Base-by-base conservation (phyloP, 108 stramenopile species). In the Fragilariopsis cylindrus region DNA sequence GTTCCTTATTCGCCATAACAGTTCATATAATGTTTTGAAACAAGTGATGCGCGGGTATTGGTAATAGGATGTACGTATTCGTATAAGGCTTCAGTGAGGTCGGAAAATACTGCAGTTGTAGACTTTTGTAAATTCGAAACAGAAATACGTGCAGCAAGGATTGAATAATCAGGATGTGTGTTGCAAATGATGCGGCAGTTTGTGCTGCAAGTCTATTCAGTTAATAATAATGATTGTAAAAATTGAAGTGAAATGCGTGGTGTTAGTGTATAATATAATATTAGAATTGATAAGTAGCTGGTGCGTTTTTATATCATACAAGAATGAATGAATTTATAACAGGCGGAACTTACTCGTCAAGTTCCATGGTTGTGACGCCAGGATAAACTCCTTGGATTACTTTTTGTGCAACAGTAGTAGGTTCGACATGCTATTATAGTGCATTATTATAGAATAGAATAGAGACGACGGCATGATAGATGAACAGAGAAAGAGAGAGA, bases 301-400 rank as follows among this genome's bases (percentile, higher is more conserved):
- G 49, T 7, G 46, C 50, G 69, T 11, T 15, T n/a, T 15, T 11
- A 2, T 12, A 3, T 1, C 43, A 11, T 15, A 12, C 47, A 13
- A 15, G 42, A 69, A 18, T 52, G 6, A 21, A 69, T 53, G 50
- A 49, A 16, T 6, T n/a, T 42, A 42, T 18, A 58, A 16, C 71
- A 57, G 60, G 48, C 12, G 1, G 43, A 47, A 86, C 86, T 81
- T 76, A 87, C 88, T 97, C 98, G 79, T 99, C 99, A 41, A 99
- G 91, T 80, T 99, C 98, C 21, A 50, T 63, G 65, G 99, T 99
- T 11, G 97, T 96, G 7, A 99, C 98, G 54, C 98, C 99, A 16
- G 96, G 93, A 82, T 99, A 99, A 46, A 99, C 96, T 66, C 99
- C 99, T 72, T 98, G 97, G 75, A 99, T 95, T 18, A 99, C 99